phyloP scores from a whole-genome alignment of 352 stramenopile species.

The Nannochloropsis limnetica region DNA sequence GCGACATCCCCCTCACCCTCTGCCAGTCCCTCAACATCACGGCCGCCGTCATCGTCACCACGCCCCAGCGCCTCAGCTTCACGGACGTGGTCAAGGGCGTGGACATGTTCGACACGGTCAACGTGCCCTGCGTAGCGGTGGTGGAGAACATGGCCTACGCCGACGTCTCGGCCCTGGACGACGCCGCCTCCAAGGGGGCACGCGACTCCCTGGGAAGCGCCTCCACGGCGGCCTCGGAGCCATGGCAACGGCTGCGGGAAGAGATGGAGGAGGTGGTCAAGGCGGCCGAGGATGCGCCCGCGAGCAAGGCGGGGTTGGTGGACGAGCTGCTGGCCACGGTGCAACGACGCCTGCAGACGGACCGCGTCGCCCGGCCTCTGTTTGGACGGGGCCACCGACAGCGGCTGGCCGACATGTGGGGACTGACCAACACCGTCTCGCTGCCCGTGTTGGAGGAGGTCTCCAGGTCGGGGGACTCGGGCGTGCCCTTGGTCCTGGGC shows the following conservation, averaged over 20 bases:
- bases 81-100: slow-evolving; percentile 98
- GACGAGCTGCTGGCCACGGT: slow-evolving; percentile 38
- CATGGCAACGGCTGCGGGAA: slow-evolving; percentile 3
- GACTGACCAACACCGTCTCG: slow-evolving; percentile 65
- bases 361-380: slow-evolving; percentile 38
- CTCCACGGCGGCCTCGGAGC: not conserved
- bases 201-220: not conserved
- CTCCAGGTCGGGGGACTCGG: slow-evolving; percentile 61
- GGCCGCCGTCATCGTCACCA: slow-evolving; percentile 96
- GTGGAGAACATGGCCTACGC: slow-evolving; percentile 99
- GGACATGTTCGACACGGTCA: slow-evolving; percentile 93
- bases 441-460: slow-evolving; percentile 64
- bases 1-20: slow-evolving; percentile 97
- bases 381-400: slow-evolving; percentile 57
- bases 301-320: slow-evolving; percentile 36
- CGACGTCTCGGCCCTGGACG: slow-evolving; percentile 44
- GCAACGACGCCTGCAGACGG: slow-evolving; percentile 36
- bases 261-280: slow-evolving; percentile 14
- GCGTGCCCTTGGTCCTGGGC: slow-evolving; percentile 61
- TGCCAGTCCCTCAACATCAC: slow-evolving; percentile 90
- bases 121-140: slow-evolving; percentile 88
- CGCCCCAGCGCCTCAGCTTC: slow-evolving; percentile 91
- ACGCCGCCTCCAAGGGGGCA: not conserved
- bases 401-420: slow-evolving; percentile 64
- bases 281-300: not conserved